These are phyloP conservation scores for Coemansia erecta DNA, from an alignment of 192 early-diverging fungal species.

Conservation along the genomic window DNA sequence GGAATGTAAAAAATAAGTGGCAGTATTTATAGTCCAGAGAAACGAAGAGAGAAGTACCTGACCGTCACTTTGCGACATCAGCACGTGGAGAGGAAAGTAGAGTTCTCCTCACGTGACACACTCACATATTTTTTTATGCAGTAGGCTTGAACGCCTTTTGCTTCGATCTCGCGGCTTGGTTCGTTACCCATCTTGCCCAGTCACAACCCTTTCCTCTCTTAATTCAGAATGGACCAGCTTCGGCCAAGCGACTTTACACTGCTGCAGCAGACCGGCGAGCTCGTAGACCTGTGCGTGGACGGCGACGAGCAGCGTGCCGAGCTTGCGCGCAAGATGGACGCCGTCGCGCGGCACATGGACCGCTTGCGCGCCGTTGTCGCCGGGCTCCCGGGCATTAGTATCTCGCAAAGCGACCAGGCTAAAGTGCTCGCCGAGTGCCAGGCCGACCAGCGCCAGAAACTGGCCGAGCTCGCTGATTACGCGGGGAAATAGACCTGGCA, in stretches of 20 bases:
- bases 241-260: slow-evolving; percentile 48
- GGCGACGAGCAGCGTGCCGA: slow-evolving; percentile 40
- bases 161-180: too few species aligned
- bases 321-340: slow-evolving; percentile 42
- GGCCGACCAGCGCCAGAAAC: slow-evolving; percentile 23
- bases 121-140: too few species aligned
- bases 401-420: slow-evolving; percentile 45
- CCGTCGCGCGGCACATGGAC: slow-evolving; percentile 39
- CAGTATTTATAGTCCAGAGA: too few species aligned
- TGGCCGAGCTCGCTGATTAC: slow-evolving; percentile 30
- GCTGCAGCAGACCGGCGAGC: slow-evolving; percentile 43
- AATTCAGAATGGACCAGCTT: slow-evolving; percentile 30
- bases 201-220: not conserved
- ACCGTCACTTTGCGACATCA: too few species aligned
- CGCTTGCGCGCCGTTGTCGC: slow-evolving; percentile 26
- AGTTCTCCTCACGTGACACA: too few species aligned
- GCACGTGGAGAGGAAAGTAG: too few species aligned
- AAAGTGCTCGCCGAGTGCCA: slow-evolving; percentile 50
- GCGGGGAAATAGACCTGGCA: slow-evolving; percentile 8
- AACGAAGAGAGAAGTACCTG: too few species aligned
- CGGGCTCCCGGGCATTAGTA: slow-evolving; percentile 44
- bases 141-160: too few species aligned
- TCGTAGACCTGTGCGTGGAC: slow-evolving; percentile 41
- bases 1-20: too few species aligned
- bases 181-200: too few species aligned